Conservation (phyloP, 768 basidiomycete species). For the Cytidiella melzeri region DNA sequence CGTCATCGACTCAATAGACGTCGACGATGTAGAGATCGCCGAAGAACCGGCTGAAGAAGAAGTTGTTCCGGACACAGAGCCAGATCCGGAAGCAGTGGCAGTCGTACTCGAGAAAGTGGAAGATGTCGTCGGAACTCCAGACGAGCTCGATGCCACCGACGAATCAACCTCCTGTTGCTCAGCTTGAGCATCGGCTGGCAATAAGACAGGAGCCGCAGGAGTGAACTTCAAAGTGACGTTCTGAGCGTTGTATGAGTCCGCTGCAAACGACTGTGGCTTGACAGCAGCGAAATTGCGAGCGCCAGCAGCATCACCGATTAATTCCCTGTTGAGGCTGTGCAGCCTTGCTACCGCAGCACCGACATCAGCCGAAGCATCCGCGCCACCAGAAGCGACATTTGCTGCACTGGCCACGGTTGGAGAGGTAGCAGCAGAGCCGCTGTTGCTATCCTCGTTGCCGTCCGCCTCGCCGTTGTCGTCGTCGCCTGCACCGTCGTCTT, state of each 20-base stretch:
- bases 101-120: neutral
- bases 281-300: conserved; percentile 9
- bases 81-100: neutral
- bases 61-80: neutral
- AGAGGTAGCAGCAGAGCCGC: conserved; percentile 8
- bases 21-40: conserved; percentile 1
- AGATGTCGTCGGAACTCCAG: neutral
- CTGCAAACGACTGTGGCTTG: conserved; percentile 12
- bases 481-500: conserved; percentile 22
- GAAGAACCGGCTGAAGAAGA: conserved; percentile 1
- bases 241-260: conserved; percentile 23
- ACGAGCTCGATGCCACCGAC: neutral
- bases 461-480: conserved; percentile 14
- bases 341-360: conserved; percentile 15
- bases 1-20: neutral
- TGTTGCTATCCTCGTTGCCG: conserved; percentile 1
- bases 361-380: conserved; percentile 16
- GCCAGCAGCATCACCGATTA: conserved; percentile 17
- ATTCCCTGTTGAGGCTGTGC: conserved; percentile 13
- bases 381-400: conserved; percentile 10
- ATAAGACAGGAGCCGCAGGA: conserved; percentile 30
- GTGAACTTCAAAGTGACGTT: conserved; percentile 53
- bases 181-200: neutral
- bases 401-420: conserved; percentile 4
- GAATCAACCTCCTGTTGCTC: neutral